Conservation (phyloP, 2,329 filamentous ascomycete species). For the Colletotrichum sp. region DNA sequence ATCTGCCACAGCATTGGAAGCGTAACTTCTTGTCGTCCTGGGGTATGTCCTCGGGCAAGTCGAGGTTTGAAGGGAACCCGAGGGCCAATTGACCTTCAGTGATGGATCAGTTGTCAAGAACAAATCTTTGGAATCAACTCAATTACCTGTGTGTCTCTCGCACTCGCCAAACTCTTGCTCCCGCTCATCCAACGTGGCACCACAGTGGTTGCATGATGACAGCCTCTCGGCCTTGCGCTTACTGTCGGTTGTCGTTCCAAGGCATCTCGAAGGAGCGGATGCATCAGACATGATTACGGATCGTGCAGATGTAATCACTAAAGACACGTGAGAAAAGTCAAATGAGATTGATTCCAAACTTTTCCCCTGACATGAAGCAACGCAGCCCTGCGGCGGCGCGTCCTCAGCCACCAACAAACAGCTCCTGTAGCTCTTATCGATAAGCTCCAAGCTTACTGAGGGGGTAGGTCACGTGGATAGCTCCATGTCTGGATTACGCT, state of each 20-base stretch:
- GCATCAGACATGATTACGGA: background rate
- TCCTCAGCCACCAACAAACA: background rate
- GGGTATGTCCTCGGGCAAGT: background rate
- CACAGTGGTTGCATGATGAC: background rate
- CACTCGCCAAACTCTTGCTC: background rate
- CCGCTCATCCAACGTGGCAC: background rate
- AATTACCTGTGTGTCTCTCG: background rate
- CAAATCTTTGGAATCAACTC: too few species aligned
- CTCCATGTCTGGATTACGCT: background rate
- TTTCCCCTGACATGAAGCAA: background rate
- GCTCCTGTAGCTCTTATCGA: background rate
- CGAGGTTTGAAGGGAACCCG: background rate
- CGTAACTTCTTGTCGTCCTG: background rate
- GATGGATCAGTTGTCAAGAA: background rate
- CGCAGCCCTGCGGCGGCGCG: background rate
- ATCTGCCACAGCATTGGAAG: background rate
- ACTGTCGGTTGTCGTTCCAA: background rate
- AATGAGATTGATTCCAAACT: background rate
- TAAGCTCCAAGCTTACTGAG: background rate
- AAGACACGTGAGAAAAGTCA: rapidly evolving
- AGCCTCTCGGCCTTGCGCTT: background rate
- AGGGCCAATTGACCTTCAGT: background rate
- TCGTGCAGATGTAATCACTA: rapidly evolving
- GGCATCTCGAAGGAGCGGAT: background rate
- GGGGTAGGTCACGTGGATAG: background rate